These are phyloP conservation scores for Bombardia bombarda DNA, from an alignment of 495 filamentous ascomycete genomes.

Conservation along the genomic window DNA sequence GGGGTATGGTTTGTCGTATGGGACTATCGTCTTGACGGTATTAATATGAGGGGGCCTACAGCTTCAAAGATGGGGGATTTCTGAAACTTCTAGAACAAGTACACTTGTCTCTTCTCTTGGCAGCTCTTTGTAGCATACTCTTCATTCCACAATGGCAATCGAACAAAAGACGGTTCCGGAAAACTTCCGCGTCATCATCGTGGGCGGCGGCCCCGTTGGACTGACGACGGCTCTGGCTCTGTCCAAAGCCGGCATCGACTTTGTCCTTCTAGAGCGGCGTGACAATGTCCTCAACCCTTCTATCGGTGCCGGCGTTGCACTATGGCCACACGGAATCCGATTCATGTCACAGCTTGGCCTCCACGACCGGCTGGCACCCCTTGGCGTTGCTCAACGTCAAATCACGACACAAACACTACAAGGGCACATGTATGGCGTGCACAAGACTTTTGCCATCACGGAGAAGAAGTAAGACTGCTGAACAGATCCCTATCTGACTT, in stretches of 20 bases:
- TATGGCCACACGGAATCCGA: not conserved
- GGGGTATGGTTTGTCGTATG: too few relatives aligned
- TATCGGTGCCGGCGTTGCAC: slow-evolving; percentile 6
- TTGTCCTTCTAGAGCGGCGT: slow-evolving; percentile 37
- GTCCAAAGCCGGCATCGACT: slow-evolving; percentile 34
- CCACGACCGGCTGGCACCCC: not conserved
- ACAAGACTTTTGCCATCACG: not conserved
- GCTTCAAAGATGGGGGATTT: too few relatives aligned
- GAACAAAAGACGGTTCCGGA: not conserved
- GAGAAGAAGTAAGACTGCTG: not conserved
- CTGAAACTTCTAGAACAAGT: too few relatives aligned
- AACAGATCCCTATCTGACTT: not conserved
- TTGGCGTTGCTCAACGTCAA: not conserved
- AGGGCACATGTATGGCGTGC: not conserved
- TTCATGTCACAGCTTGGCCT: not conserved
- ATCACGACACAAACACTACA: not conserved
- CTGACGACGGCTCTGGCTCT: slow-evolving; percentile 41
- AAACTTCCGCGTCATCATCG: slow-evolving; percentile 42
- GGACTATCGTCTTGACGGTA: too few relatives aligned
- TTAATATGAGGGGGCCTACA: too few relatives aligned
- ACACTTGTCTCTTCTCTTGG: too few relatives aligned
- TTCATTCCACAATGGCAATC: too few relatives aligned
- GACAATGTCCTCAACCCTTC: slow-evolving; percentile 10
- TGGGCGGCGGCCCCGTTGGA: slow-evolving; percentile 43
- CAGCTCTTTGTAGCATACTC: too few relatives aligned